Evolutionary conservation across 169 alveolate species (phyloP).

Genomic region (Cryptosporidium xiaoi): DNA sequence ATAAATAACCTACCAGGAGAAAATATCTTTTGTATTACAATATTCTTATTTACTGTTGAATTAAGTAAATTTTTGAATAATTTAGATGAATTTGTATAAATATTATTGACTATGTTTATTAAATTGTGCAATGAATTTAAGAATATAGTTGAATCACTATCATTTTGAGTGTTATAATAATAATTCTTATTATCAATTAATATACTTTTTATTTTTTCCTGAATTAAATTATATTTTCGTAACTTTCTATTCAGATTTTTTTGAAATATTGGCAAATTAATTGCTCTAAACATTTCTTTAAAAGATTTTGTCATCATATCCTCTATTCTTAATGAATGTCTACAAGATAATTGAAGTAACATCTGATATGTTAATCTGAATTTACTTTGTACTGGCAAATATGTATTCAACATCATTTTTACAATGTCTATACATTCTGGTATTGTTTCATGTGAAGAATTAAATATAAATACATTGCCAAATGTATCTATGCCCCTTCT

Average conservation of each 20-base stretch:
- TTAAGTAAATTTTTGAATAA: constrained; percentile 4
- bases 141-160: neutral
- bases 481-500: constrained; percentile 97
- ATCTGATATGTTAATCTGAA: constrained; percentile 91
- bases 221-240: constrained; percentile 49
- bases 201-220: neutral
- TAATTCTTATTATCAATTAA: neutral
- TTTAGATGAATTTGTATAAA: neutral
- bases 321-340: constrained; percentile 84
- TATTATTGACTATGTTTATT: neutral
- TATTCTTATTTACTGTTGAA: constrained; percentile 33
- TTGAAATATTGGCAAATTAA: constrained; percentile 81
- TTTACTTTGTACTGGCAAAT: constrained; percentile 88
- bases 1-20: constrained; percentile 40
- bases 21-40: constrained; percentile 24
- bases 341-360: constrained; percentile 86
- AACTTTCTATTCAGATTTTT: constrained; percentile 78
- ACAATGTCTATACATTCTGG: constrained; percentile 90
- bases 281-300: constrained; percentile 85
- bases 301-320: constrained; percentile 88
- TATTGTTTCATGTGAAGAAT: constrained; percentile 85
- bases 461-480: constrained; percentile 94
- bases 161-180: no score
- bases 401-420: constrained; percentile 86
- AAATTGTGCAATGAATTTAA: neutral